Evolutionary conservation across 1,139 yeast genomes (phyloP), one percentile per base, ranked within the genome.

Genomic region (Geotrichum aggregatum): DNA sequence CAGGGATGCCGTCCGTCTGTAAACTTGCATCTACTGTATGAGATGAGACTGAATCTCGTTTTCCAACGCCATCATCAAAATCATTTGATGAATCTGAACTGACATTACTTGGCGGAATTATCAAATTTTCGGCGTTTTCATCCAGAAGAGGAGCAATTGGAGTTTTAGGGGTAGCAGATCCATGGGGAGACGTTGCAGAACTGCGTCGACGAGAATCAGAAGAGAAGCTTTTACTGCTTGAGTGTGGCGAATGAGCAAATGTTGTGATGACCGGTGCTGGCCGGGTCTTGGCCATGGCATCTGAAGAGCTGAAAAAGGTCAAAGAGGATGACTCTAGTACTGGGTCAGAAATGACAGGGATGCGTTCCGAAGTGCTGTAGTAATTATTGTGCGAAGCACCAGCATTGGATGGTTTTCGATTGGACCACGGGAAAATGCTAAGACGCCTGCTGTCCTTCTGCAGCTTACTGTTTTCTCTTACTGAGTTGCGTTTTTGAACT

Each of bases 331-430:
- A 50, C 34, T 54, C 50, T 5, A 54, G 31, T 6, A 54, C 50
- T 13, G 56, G 56, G 40, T 54, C 54, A 4, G 56, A 54, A 21
- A 54, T 54, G 31, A 53, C 49, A 6, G 56, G 56, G 19, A 53
- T 33, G 24, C 52, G 54, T 22, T 49, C 56, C 10, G 56, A 46
- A 21, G 41, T 42, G 45, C 47, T 42, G 44, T 49, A 49, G 26
- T 49, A 43, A 21, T 49, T 49, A 35, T 31, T 38, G 51, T 40
- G 39, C 22, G 24, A 16, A 11, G 40, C 40, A 13, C 14, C 26
- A 3, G 28, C 28, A 13, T 7, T n/a, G 13, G 52, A 49, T 11
- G 44, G 18, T 21, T 44, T 44, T 10, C 47, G 42, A 35, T 44
- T 49, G 21, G 52, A 44, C 52, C 52, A 49, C 2, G 52, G 52